Evolutionary conservation across 2,329 filamentous ascomycete species (phyloP), one percentile per base, ranked within the genome.

Genomic region (Alternaria burnsii): DNA sequence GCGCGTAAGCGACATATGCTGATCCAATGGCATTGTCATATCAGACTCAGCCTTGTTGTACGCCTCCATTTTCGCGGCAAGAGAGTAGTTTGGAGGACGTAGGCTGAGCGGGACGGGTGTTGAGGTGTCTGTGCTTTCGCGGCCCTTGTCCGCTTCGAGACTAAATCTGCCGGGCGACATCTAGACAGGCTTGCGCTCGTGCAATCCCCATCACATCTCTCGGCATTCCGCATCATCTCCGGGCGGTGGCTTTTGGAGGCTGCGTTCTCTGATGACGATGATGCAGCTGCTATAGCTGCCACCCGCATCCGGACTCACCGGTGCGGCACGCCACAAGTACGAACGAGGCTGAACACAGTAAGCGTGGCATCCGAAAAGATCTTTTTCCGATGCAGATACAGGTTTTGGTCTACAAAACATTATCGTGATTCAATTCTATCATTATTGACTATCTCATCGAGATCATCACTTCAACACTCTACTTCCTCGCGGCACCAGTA

Each of bases 401-500:
- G 26, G 4, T 18, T 24, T 34, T 18, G 10, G 20, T 41, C 1
- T 4, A 9, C 16, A 24, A 4, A 3, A 12, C 11, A 16, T 47
- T 46, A n/a, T 16, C n/a, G n/a, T 5, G 24, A 8, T 12, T 18
- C 36, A 26, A 38, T 18, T 4, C n/a, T 30, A 2, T 18, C 14
- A 44, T 30, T 22, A 38, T 5, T 44, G 3, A 42, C 41, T 16
- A 36, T n/a, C 0, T 12, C 0, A n/a, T 20, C 30, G 36, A 36
- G 20, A 38, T 26, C 20, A 12, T 12, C 26, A 8, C 30, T 11
- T 30, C 0, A 5, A 12, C 20, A 2, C 18, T 55, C 8, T 20
- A 50, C 22, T 30, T 28, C 54, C 42, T 48, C 1, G 22, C 44
- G 3, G 46, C 52, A 16, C 54, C 52, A 4, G 55, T 58, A 18